Evolutionary conservation across 2,329 filamentous ascomycete species (phyloP), one percentile per base, ranked within the genome.

Genomic region (Pseudocercospora eumusae): DNA sequence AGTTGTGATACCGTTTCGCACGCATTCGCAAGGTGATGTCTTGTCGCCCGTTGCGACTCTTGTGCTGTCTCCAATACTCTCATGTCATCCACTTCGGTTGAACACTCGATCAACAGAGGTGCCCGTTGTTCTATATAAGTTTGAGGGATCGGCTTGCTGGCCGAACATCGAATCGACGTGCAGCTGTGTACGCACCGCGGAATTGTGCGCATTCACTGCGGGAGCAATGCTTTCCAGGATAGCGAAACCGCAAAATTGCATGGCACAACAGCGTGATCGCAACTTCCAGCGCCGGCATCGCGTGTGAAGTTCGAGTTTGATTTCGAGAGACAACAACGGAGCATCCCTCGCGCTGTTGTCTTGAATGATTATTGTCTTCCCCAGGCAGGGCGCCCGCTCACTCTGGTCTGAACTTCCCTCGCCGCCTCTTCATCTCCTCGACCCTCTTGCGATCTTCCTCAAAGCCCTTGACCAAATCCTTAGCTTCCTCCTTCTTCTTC

Each of bases 401-500:
- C 55, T 70, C 68, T 9, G 66, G 66, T 28, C 66, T 53, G 33
- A 66, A 60, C 61, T 66, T 70, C 13, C 70, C 68, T 61, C 66
- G 64, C 55, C 65, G 57, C 54, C 61, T 68, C 63, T 67, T 65
- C 66, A 67, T 67, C 68, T 67, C 69, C 50, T 64, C 64, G 7
- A 71, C 65, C 57, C 40, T 64, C 64, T 62, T 68, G 47, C 69
- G 60, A 57, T 71, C 68, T 53, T 69, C 68, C 72, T 92, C 88
- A 75, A 95, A 96, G 72, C 83, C 82, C 77, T 81, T 86, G 68
- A 90, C 77, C 74, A 95, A 75, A 70, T 88, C 84, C 47, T 83
- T 81, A 75, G 92, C 89, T 70, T 87, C 84, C 71, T 86, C 85
- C 82, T 95, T 95, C 79, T 86, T 86, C 80, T 85, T 87, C 81